phyloP scores from a whole-genome alignment of 305 asterid species.

The Rubia tinctorum region DNA sequence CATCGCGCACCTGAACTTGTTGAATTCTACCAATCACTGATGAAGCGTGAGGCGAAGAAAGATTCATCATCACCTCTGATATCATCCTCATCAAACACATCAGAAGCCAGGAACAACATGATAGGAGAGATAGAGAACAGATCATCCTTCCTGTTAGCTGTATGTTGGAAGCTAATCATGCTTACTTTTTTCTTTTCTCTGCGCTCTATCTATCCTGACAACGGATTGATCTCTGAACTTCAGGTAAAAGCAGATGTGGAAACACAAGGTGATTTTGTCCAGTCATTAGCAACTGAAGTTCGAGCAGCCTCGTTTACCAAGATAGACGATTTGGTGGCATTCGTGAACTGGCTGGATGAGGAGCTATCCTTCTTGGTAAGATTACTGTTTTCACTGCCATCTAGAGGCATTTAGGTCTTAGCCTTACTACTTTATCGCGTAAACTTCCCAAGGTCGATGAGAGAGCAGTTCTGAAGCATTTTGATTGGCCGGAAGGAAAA shows the following conservation, averaged over 20 bases:
- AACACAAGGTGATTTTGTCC: slow-evolving; percentile 94
- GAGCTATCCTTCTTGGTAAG: slow-evolving; percentile 89
- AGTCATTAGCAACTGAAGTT: slow-evolving; percentile 88
- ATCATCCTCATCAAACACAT: slow-evolving; percentile 53
- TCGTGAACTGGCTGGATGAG: slow-evolving; percentile 97
- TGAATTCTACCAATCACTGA: slow-evolving; percentile 89
- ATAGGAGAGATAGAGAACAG: slow-evolving; percentile 96
- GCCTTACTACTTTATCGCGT: slow-evolving; percentile 11
- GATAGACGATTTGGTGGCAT: slow-evolving; percentile 71
- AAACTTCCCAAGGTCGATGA: slow-evolving; percentile 70
- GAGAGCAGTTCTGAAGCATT: slow-evolving; percentile 94
- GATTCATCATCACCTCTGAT: slow-evolving; percentile 58
- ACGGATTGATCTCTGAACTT: slow-evolving; percentile 21
- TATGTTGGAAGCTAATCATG: slow-evolving; percentile 36
- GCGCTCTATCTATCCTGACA: slow-evolving; percentile 20
- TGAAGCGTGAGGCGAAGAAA: slow-evolving; percentile 96
- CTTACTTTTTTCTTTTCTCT: background rate
- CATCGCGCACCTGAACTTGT: slow-evolving; percentile 99
- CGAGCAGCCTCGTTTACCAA: slow-evolving; percentile 70
- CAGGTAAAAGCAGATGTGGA: slow-evolving; percentile 99
- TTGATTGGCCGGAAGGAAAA: slow-evolving; percentile 99
- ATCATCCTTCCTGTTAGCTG: slow-evolving; percentile 92
- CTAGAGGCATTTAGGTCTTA: background rate
- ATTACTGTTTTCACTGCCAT: background rate
- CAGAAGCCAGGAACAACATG: slow-evolving; percentile 91